Evolutionary conservation across 139 green algal genomes (phyloP).

Genomic region (Volvox africanus): DNA sequence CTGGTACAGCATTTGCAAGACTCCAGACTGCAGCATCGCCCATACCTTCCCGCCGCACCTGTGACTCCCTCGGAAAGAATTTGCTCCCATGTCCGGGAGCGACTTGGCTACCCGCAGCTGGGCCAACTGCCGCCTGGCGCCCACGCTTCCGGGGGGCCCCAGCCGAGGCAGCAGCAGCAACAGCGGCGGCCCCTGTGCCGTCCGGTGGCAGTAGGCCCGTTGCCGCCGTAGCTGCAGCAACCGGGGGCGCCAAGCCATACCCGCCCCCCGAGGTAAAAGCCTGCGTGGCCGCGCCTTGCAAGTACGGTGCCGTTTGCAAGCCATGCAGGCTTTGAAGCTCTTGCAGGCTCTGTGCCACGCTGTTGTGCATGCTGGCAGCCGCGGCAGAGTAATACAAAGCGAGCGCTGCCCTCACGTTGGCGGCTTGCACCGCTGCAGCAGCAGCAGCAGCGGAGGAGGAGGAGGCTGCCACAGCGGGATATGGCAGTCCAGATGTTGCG

Average conservation of each 20-base stretch:
- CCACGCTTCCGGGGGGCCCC: constrained; percentile 10
- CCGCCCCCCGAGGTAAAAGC: background rate
- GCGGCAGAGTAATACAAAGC: background rate
- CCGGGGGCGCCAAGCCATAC: background rate
- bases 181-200: background rate
- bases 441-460: no score
- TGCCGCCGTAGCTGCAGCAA: background rate
- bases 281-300: background rate
- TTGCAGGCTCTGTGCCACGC: background rate
- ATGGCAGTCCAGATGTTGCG: background rate
- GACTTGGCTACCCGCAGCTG: background rate
- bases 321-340: background rate
- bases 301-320: background rate
- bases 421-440: background rate
- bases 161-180: background rate
- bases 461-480: background rate
- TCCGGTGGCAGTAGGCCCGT: background rate
- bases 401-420: background rate
- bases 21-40: no score
- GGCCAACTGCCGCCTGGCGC: background rate
- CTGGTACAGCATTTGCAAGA: no score
- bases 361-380: background rate
- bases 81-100: constrained; percentile 1
- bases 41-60: background rate
- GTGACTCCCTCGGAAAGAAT: constrained; percentile 24